Evolutionary conservation across 2,329 filamentous ascomycete species (phyloP).

Genomic region (Chalaropsis ovoidea): DNA sequence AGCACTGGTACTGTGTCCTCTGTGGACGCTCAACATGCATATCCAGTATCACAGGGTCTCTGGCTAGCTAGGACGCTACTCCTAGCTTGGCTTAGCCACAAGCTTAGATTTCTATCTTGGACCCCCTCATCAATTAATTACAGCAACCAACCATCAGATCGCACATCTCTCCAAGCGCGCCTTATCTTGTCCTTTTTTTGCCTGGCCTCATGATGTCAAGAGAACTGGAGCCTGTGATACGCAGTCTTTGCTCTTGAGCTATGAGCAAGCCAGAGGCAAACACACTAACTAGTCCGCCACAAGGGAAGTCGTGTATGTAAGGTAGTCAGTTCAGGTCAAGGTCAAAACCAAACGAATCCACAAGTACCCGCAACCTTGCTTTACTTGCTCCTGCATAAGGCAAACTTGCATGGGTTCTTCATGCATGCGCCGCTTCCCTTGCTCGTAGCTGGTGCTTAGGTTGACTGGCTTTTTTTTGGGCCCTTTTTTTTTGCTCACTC

Average conservation of each 20-base stretch:
- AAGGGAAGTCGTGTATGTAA: slow-evolving; percentile 1
- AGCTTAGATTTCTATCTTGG: background rate
- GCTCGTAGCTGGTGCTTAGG: slow-evolving; percentile 2
- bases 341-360: background rate
- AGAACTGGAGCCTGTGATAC: background rate
- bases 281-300: background rate
- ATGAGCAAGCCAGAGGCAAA: background rate
- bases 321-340: slow-evolving; percentile 1
- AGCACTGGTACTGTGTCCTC: too few species aligned
- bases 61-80: slow-evolving; percentile 7
- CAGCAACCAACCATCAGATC: background rate
- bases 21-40: background rate
- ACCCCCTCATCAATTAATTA: background rate
- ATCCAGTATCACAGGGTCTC: slow-evolving; percentile 11
- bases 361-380: slow-evolving; percentile 6
- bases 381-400: slow-evolving; percentile 12
- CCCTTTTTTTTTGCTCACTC: background rate
- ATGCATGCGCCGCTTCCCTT: slow-evolving; percentile 14
- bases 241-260: background rate
- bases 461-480: background rate
- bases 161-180: background rate
- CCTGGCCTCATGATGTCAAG: background rate
- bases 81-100: background rate
- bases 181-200: background rate
- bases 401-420: slow-evolving; percentile 13